Percentiles rank a stretch among this genome's conserved stretches.
phyloP scores from a whole-genome alignment of 768 basidiomycete species.

The Rhodosporidiobolus odoratus region DNA sequence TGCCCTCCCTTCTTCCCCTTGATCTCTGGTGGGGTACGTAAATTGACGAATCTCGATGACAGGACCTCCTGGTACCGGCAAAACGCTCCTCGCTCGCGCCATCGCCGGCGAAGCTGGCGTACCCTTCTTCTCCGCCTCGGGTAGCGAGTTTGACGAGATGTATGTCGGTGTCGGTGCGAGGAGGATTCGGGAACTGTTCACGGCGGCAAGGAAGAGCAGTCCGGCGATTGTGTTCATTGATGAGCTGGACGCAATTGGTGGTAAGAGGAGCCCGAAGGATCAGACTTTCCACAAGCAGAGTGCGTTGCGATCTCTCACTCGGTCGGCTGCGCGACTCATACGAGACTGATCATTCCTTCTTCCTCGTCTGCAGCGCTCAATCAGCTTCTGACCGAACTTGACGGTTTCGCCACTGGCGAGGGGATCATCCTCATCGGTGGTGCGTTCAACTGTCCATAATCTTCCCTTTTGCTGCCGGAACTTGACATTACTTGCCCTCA shows the following conservation, averaged over 20 bases:
- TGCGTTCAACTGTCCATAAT: conserved; percentile 40
- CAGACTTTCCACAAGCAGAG: conserved; percentile 55
- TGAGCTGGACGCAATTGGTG: conserved; percentile 51
- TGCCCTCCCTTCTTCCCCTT: conserved; percentile 34
- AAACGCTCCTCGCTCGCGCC: conserved; percentile 94
- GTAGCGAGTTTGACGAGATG: conserved; percentile 92
- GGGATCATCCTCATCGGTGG: conserved; percentile 89
- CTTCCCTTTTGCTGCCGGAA: neutral
- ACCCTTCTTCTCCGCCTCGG: conserved; percentile 93
- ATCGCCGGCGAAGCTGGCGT: conserved; percentile 97
- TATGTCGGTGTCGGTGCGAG: conserved; percentile 79
- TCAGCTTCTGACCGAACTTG: conserved; percentile 93
- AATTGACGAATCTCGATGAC: conserved; percentile 50
- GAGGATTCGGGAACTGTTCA: conserved; percentile 89
- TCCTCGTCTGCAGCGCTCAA: conserved; percentile 73
- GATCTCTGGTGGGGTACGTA: too few relatives aligned
- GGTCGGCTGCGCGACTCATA: too few relatives aligned
- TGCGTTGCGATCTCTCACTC: too few relatives aligned
- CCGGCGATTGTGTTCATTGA: conserved; percentile 96
- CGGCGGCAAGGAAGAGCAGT: conserved; percentile 84
- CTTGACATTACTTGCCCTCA: neutral
- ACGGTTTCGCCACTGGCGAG: conserved; percentile 84
- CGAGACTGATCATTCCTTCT: too few relatives aligned
- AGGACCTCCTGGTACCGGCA: conserved; percentile 92
- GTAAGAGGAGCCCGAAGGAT: conserved; percentile 59